Conservation (phyloP, 2,329 filamentous ascomycete genomes). For the Colletotrichum aenigma region DNA sequence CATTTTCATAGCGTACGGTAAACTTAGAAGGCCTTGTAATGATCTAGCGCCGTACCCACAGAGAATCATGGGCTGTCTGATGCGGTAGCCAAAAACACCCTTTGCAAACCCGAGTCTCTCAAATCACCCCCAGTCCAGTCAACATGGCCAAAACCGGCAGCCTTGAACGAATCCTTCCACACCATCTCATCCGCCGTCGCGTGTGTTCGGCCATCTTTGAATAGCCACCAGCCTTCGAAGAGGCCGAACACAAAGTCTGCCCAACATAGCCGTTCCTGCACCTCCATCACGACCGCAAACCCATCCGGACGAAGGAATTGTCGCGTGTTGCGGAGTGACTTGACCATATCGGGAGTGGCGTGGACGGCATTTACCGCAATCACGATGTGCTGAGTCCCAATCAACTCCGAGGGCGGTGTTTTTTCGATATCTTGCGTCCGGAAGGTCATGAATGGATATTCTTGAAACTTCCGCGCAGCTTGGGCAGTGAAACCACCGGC, state of each 20-base stretch:
- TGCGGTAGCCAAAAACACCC: slow-evolving; percentile 2
- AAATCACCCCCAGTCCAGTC: slow-evolving; percentile 23
- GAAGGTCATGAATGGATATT: slow-evolving; percentile 6
- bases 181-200: neutral
- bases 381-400: slow-evolving; percentile 32
- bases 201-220: slow-evolving; percentile 31
- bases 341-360: slow-evolving; percentile 29
- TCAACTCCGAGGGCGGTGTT: slow-evolving; percentile 21
- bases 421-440: neutral
- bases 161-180: neutral
- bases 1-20: neutral
- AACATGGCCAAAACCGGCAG: slow-evolving; percentile 21
- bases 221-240: slow-evolving; percentile 43
- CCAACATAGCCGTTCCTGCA: slow-evolving; percentile 32
- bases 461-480: slow-evolving; percentile 24
- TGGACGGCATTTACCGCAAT: slow-evolving; percentile 37
- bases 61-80: neutral
- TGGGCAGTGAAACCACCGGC: slow-evolving; percentile 32
- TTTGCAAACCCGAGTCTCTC: neutral
- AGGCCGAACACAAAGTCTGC: slow-evolving; percentile 39
- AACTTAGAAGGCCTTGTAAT: neutral
- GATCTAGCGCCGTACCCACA: neutral
- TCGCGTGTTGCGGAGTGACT: slow-evolving; percentile 26
- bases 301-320: slow-evolving; percentile 34
- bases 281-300: slow-evolving; percentile 36